Percentiles rank a stretch among this genome's conserved stretches.
These are phyloP conservation scores for Decorospora gaudefroyi DNA, from an alignment of 2,329 filamentous ascomycete genomes.

Conservation along the genomic window DNA sequence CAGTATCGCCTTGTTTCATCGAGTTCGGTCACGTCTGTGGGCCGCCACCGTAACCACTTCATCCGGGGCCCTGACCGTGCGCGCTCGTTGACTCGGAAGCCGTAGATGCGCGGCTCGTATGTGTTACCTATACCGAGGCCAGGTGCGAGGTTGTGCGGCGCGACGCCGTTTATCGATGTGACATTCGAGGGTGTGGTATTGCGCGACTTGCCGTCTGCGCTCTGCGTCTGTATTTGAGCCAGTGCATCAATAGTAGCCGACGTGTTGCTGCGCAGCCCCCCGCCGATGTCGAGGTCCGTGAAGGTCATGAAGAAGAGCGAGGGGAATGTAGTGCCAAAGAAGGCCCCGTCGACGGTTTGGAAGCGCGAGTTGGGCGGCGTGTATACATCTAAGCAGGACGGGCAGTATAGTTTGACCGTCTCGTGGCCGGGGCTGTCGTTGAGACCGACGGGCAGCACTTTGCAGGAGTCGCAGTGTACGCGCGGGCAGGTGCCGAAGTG, in stretches of 20 bases:
- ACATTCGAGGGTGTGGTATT: constrained; percentile 44
- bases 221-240: constrained; percentile 45
- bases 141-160: constrained; percentile 83
- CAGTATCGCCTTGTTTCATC: constrained; percentile 67
- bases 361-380: constrained; percentile 96
- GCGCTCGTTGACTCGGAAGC: constrained; percentile 90
- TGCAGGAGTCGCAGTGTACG: constrained; percentile 85
- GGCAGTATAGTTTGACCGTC: constrained; percentile 98
- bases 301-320: constrained; percentile 98
- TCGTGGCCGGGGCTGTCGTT: constrained; percentile 96
- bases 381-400: constrained; percentile 94
- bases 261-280: constrained; percentile 65
- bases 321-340: constrained; percentile 97
- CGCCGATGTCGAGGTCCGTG: constrained; percentile 85
- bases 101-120: constrained; percentile 95
- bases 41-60: constrained; percentile 92
- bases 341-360: constrained; percentile 95
- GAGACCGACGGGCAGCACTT: constrained; percentile 89
- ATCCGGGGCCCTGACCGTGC: constrained; percentile 90
- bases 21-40: constrained; percentile 76
- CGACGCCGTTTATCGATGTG: constrained; percentile 76
- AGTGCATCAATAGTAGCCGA: constrained; percentile 43
- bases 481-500: constrained; percentile 97
- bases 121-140: constrained; percentile 80
- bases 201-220: constrained; percentile 38